These are phyloP conservation scores for Metschnikowia dekortorum DNA, from an alignment of 805 yeast species.

Conservation along the genomic window DNA sequence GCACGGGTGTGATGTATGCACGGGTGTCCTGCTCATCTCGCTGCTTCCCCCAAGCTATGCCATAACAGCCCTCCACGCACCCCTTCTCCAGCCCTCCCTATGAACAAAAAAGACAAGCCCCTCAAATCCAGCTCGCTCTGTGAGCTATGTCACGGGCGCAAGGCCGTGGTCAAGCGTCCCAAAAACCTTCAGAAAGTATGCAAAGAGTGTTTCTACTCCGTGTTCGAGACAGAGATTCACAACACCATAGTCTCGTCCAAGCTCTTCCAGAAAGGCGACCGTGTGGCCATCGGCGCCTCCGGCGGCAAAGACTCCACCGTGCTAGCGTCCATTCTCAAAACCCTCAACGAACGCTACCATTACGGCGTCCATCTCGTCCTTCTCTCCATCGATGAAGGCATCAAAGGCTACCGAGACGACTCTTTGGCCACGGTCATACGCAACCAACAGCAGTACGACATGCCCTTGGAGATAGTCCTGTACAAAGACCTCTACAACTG, in stretches of 20 bases:
- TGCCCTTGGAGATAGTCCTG: constrained; percentile 76
- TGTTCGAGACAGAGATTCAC: constrained; percentile 94
- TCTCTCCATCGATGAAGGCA: constrained; percentile 92
- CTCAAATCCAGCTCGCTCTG: constrained; percentile 51
- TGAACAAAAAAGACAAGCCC: background rate
- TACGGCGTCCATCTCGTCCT: constrained; percentile 84
- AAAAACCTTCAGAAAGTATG: constrained; percentile 88
- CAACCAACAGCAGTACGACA: constrained; percentile 77
- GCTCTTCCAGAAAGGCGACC: constrained; percentile 76
- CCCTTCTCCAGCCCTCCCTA: background rate
- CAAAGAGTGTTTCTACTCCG: constrained; percentile 81
- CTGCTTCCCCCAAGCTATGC: background rate
- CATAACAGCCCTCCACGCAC: no score
- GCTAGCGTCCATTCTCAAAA: constrained; percentile 79
- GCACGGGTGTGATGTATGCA: no score
- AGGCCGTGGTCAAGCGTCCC: constrained; percentile 88
- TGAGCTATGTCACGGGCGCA: constrained; percentile 76
- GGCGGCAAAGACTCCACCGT: constrained; percentile 99
- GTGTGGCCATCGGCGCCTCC: constrained; percentile 95
- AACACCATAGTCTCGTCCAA: constrained; percentile 70
- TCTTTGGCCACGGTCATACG: constrained; percentile 95
- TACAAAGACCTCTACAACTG: constrained; percentile 88
- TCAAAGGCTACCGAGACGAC: constrained; percentile 94
- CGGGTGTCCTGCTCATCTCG: no score
- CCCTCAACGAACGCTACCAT: constrained; percentile 80